phyloP scores from a whole-genome alignment of 768 basidiomycete species.

The Leccinum truebloodii region DNA sequence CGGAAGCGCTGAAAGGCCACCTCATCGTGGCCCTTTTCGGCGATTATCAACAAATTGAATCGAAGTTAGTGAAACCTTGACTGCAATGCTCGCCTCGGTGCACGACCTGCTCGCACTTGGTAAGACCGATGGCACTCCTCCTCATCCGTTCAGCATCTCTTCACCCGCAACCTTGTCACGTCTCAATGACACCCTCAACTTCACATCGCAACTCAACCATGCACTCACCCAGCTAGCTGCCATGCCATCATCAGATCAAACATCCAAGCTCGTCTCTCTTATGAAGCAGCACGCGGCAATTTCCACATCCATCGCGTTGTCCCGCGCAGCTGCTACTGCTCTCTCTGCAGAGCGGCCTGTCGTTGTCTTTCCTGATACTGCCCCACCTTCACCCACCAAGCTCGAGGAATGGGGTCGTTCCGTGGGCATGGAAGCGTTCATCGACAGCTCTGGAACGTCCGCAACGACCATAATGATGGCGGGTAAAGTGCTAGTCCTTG shows the following conservation, averaged over 20 bases:
- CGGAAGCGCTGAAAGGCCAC: neutral
- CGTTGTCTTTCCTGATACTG: conserved; percentile 22
- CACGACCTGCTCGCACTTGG: conserved; percentile 13
- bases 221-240: conserved; percentile 50
- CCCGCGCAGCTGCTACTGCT: conserved; percentile 33
- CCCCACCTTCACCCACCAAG: too few relatives aligned
- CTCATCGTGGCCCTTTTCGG: conserved; percentile 1
- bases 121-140: neutral
- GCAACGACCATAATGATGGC: conserved; percentile 62
- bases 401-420: too few relatives aligned
- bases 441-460: conserved; percentile 56
- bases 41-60: neutral
- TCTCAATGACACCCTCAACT: conserved; percentile 52
- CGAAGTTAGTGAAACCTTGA: neutral
- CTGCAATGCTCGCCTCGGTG: neutral
- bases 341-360: conserved; percentile 21
- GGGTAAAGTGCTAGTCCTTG: conserved; percentile 76
- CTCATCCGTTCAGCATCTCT: too few relatives aligned
- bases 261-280: conserved; percentile 58
- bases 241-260: conserved; percentile 50
- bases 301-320: conserved; percentile 27
- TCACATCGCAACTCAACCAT: conserved; percentile 52
- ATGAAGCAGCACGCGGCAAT: conserved; percentile 61
- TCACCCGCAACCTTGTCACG: conserved; percentile 23
- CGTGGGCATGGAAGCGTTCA: too few relatives aligned